Evolutionary conservation across 306 rosid genomes (phyloP).

Genomic region (Gynostemma pentaphyllum): DNA sequence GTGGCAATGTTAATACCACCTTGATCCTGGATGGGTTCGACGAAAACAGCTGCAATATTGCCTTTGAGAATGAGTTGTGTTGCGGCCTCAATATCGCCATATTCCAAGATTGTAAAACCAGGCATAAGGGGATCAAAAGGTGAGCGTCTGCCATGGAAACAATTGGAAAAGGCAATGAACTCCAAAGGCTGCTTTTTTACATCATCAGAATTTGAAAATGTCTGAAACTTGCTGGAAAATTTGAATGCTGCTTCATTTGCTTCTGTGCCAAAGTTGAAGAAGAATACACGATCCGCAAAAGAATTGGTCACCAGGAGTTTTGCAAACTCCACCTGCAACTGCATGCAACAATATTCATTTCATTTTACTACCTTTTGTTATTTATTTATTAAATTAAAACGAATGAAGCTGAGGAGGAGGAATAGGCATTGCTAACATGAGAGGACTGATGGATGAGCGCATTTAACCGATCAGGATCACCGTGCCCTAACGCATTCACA

Average conservation of each 20-base stretch:
- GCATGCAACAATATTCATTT: not conserved
- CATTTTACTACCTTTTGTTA: not conserved
- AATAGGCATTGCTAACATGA: conserved; percentile 72
- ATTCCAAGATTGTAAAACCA: conserved; percentile 72
- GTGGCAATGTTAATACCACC: conserved; percentile 84
- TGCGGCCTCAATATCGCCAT: conserved; percentile 65
- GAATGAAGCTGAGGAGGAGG: conserved; percentile 64
- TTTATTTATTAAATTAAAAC: too few relatives aligned
- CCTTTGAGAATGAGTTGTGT: conserved; percentile 41
- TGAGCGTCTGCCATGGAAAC: conserved; percentile 89
- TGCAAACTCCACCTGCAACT: conserved; percentile 76
- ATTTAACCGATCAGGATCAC: conserved; percentile 63
- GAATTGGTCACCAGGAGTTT: conserved; percentile 49
- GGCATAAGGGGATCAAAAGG: conserved; percentile 98
- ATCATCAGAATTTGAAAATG: conserved; percentile 31
- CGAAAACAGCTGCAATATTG: conserved; percentile 74
- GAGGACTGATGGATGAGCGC: conserved; percentile 72
- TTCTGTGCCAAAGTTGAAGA: conserved; percentile 84
- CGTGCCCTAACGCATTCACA: conserved; percentile 75
- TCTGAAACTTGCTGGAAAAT: conserved; percentile 79
- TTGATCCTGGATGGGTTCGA: conserved; percentile 97
- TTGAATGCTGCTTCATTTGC: conserved; percentile 93
- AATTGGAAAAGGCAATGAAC: conserved; percentile 65
- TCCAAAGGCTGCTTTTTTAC: conserved; percentile 51
- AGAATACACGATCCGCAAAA: conserved; percentile 89